Evolutionary conservation across 116 monocot species (phyloP), one percentile per base, ranked within the genome.

Genomic region (Zostera marina): DNA sequence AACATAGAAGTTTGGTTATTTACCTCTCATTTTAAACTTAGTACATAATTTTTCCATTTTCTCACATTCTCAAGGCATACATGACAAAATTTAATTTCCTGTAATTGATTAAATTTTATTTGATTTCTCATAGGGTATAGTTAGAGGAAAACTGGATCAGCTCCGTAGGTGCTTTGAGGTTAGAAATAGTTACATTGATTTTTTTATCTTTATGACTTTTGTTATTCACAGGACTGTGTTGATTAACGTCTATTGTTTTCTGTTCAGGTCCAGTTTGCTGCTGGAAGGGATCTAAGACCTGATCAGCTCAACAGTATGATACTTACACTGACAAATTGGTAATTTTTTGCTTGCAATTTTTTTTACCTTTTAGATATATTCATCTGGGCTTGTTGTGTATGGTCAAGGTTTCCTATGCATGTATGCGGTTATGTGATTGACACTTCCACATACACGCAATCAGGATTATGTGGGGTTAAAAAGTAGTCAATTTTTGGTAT

Each of bases 91-190:
- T 7, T 23, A 53, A 11, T 55, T 56, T 7, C 38, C 15, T 39
- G 32, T n/a, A 15, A 1, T 39, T 56, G 32, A 56, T 8, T 25
- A 12, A 9, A 52, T n/a, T 4, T 2, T 38, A 42, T 26, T 48
- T 41, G 22, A 43, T 1, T 57, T 63, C 59, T 66, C 66, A 9
- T 24, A 99, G 99, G 99, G 99, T 41, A 91, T 99, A 55, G 84
- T 99, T 55, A 83, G 99, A 71, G 99, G 99, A 52, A 99, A 99
- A 64, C 69, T 99, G 46, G 91, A 99, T 76, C 99, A 99, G 70
- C 53, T 91, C 63, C 76, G 91, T 52, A 80, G 99, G 62, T 87
- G 99, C 71, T 99, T 99, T 74, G 99, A 91, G 99, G 99, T 99
- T 13, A 59, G 71, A 65, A 56, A 14, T 22, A n/a, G 3, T 20